These are phyloP conservation scores for Aspergillus nomiae DNA, from an alignment of 2,329 filamentous ascomycete species.

Conservation along the genomic window DNA sequence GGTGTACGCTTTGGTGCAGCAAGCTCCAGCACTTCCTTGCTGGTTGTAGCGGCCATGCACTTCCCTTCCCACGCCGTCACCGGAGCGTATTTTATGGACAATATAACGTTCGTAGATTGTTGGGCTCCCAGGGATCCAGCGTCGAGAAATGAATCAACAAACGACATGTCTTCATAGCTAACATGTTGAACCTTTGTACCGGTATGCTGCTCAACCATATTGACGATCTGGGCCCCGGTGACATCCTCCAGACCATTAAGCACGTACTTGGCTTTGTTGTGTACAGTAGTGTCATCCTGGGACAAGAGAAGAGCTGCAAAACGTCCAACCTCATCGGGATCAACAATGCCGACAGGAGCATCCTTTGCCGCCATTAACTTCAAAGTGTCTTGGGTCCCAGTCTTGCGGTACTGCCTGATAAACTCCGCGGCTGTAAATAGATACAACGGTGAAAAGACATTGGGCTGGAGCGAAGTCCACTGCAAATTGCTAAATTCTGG, in stretches of 20 bases:
- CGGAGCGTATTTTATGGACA: conserved; percentile 26
- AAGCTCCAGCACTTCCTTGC: conserved; percentile 33
- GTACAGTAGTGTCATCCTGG: conserved; percentile 27
- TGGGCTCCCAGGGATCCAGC: no score
- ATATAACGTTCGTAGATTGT: conserved; percentile 31
- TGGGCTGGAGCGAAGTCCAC: conserved; percentile 47
- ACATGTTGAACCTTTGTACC: conserved; percentile 31
- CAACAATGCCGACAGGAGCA: conserved; percentile 33
- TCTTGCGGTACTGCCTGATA: conserved; percentile 37
- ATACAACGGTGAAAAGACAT: conserved; percentile 30
- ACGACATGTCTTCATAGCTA: conserved; percentile 32
- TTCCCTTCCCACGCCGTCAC: conserved; percentile 36
- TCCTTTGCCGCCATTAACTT: conserved; percentile 31
- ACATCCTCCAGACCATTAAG: conserved; percentile 46
- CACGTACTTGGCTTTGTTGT: conserved; percentile 40
- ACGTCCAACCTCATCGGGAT: conserved; percentile 37
- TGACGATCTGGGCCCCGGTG: conserved; percentile 37
- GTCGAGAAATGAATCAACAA: conserved; percentile 23
- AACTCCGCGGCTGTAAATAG: conserved; percentile 29
- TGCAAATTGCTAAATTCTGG: conserved; percentile 38
- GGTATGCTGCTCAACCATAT: conserved; percentile 39
- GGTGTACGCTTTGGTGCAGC: conserved; percentile 31
- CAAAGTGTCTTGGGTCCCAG: conserved; percentile 34
- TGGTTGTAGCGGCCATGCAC: conserved; percentile 25
- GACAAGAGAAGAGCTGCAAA: conserved; percentile 40